Percentiles rank a stretch among this genome's conserved stretches.
phyloP scores from a whole-genome alignment of 345 rosid genomes.

The Cardamine chenopodiifolia region DNA sequence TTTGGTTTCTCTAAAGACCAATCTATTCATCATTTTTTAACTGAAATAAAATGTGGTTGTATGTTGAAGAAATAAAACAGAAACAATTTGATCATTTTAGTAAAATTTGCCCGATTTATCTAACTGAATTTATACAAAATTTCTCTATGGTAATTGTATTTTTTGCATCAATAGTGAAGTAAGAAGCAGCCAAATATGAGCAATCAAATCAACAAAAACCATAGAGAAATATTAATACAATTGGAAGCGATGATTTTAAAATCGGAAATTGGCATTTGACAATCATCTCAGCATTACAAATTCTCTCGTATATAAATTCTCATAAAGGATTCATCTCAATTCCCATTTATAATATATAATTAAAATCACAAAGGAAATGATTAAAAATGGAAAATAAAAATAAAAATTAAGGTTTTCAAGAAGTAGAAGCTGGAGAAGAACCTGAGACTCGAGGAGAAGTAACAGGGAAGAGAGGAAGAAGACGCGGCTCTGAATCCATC shows the following conservation, averaged over 20 bases:
- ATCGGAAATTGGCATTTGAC: slow-evolving; percentile 8
- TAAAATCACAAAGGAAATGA: slow-evolving; percentile 28
- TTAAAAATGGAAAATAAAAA: not conserved
- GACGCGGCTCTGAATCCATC: slow-evolving; percentile 70
- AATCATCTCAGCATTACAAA: slow-evolving; percentile 50
- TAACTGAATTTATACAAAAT: not conserved
- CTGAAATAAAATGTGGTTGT: not conserved
- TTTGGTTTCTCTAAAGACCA: slow-evolving; percentile 21
- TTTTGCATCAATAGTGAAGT: not conserved
- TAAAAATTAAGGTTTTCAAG: slow-evolving; percentile 46
- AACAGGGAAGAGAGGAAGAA: slow-evolving; percentile 87
- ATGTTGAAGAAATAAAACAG: not conserved
- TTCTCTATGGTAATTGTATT: not conserved
- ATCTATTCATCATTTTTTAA: slow-evolving; percentile 19
- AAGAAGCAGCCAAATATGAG: not conserved
- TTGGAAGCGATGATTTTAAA: slow-evolving; percentile 12
- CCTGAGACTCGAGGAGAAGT: slow-evolving; percentile 81
- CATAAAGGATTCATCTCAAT: slow-evolving; percentile 35
- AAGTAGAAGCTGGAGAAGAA: slow-evolving; percentile 46
- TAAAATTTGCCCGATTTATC: not conserved
- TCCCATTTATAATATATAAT: slow-evolving; percentile 36
- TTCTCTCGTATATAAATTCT: slow-evolving; percentile 26
- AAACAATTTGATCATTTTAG: not conserved
- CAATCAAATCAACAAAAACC: slow-evolving; percentile 25
- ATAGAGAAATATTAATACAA: slow-evolving; percentile 16